These are phyloP conservation scores for Eucalyptus brandiana DNA, from an alignment of 345 rosid species.

Conservation along the genomic window DNA sequence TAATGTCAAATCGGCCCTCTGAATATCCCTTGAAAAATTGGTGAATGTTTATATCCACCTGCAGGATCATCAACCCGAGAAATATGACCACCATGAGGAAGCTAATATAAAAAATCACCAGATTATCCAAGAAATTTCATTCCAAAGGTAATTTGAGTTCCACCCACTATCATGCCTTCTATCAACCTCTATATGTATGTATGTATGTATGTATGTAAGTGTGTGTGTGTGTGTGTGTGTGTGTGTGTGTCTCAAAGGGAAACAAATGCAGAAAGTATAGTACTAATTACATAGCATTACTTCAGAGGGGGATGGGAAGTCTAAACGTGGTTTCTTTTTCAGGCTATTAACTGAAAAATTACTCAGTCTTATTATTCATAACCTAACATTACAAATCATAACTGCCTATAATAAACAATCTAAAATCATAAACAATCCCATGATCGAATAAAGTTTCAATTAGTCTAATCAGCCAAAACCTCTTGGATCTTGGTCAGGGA, in stretches of 20 bases:
- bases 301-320: not conserved
- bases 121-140: not conserved
- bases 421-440: not conserved
- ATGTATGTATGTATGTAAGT: no score
- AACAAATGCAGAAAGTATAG: not conserved
- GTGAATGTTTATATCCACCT: constrained; percentile 42
- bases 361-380: not conserved
- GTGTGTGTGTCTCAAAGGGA: not conserved
- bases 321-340: not conserved
- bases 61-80: not conserved
- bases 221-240: no score
- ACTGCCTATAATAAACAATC: not conserved
- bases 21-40: constrained; percentile 32
- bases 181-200: not conserved
- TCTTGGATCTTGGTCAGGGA: not conserved
- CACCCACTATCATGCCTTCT: not conserved
- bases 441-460: not conserved
- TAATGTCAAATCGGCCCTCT: not conserved
- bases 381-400: not conserved
- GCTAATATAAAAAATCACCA: not conserved
- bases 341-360: not conserved
- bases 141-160: not conserved
- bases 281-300: not conserved
- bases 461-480: not conserved
- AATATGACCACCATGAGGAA: not conserved